These are phyloP conservation scores for Penicillium sclerotigenum DNA, from an alignment of 2,329 filamentous ascomycete species.

Conservation along the genomic window DNA sequence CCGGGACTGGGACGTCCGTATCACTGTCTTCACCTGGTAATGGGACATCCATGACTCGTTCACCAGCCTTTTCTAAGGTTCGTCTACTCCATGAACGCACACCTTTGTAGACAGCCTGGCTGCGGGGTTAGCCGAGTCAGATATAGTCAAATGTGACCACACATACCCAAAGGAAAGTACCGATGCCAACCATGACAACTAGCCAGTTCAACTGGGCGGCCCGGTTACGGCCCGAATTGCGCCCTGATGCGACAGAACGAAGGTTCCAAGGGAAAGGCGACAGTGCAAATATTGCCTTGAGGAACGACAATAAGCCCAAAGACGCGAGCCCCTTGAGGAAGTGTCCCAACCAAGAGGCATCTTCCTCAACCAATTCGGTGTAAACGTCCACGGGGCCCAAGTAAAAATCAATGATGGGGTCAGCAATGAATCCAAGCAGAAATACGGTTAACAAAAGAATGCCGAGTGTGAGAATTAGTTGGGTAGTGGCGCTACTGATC, in stretches of 20 bases:
- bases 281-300: constrained; percentile 73
- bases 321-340: constrained; percentile 89
- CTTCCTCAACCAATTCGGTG: constrained; percentile 43
- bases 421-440: constrained; percentile 82
- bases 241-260: constrained; percentile 58
- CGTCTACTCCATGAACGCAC: constrained; percentile 70
- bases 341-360: constrained; percentile 72
- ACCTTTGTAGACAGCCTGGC: constrained; percentile 73
- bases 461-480: constrained; percentile 66
- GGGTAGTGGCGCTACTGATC: constrained; percentile 63
- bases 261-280: constrained; percentile 73
- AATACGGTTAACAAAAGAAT: constrained; percentile 75
- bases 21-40: constrained; percentile 55
- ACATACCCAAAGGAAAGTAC: constrained; percentile 74
- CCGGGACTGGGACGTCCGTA: constrained; percentile 18
- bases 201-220: constrained; percentile 75
- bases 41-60: constrained; percentile 73
- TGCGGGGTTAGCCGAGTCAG: constrained; percentile 23
- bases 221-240: constrained; percentile 66
- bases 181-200: constrained; percentile 73
- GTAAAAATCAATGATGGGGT: constrained; percentile 87
- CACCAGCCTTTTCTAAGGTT: constrained; percentile 72
- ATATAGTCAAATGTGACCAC: not conserved
- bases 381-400: constrained; percentile 70
- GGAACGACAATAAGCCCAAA: constrained; percentile 77